Evolutionary conservation across 768 basidiomycete species (phyloP), one percentile per base, ranked within the genome.

Genomic region (Tephrocybe sp.): DNA sequence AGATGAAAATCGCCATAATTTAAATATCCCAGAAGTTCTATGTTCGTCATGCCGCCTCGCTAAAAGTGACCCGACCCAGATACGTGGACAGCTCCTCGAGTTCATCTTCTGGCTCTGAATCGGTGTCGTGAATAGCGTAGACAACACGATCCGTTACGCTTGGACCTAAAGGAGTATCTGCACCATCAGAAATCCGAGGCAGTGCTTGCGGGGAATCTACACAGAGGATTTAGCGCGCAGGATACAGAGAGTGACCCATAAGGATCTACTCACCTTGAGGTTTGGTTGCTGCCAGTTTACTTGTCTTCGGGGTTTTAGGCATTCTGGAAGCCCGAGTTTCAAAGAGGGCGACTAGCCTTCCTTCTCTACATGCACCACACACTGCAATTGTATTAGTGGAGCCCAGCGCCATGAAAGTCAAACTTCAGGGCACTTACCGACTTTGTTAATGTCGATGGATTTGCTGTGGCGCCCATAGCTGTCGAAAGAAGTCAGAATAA

Each of bases 401-500:
- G n/a, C n/a, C 39, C 19, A 16, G 33, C 34, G 8, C 23, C 20
- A 38, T 35, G 19, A 8, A 30, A 41, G 22, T 17, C 13, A 16
- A 16, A 26, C 26, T 26, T 26, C 9, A n/a, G 2, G 26, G 16
- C 10, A 73, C 82, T 54, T 55, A 86, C 87, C 72, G 48, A 79
- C 82, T 71, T 83, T 78, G 30, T 82, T 77, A 12, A 84, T 76
- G 12, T 74, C 72, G 56, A 89, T 89, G 16, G 87, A 89, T 53
- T 85, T 89, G 61, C 79, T 84, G 59, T 83, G 82, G 30, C 87
- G 79, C 13, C 87, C 87, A 59, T 89, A 89, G 45, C 87, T 89
- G 55, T 16, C 23, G 33, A 34, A 9, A 38, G 22, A 34, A 20
- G 10, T 14, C 32, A 19, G 11, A 36, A 48, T 8, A 42, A 55